Conservation (phyloP, 169 alveolate genomes). For the Babesia ovata region DNA sequence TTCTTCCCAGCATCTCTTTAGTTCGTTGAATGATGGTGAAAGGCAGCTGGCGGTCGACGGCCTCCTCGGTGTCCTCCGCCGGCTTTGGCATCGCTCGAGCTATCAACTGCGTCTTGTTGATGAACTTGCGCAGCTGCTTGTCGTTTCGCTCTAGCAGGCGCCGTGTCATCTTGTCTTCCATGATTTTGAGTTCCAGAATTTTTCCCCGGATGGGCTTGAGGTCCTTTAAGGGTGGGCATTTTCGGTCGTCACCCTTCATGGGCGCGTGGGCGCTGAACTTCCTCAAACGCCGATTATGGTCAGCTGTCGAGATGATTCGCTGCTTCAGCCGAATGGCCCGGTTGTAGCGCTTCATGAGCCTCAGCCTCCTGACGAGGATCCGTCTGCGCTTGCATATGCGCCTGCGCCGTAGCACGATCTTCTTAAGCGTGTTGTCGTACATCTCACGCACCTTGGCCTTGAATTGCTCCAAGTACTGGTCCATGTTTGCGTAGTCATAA, state of each 20-base stretch:
- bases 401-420: constrained; percentile 45
- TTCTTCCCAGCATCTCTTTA: constrained; percentile 15
- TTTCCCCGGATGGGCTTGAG: constrained; percentile 48
- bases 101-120: constrained; percentile 35
- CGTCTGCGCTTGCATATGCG: constrained; percentile 65
- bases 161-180: constrained; percentile 38
- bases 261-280: constrained; percentile 27
- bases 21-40: constrained; percentile 18
- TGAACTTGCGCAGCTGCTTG: constrained; percentile 36
- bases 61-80: constrained; percentile 6
- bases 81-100: constrained; percentile 26
- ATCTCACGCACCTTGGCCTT: constrained; percentile 48
- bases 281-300: constrained; percentile 10
- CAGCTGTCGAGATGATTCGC: constrained; percentile 53
- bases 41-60: constrained; percentile 25
- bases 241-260: constrained; percentile 53
- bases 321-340: constrained; percentile 65
- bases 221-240: constrained; percentile 61
- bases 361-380: constrained; percentile 36
- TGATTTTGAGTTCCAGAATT: constrained; percentile 43
- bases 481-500: constrained; percentile 44
- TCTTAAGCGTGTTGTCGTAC: constrained; percentile 40
- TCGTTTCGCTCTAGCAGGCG: constrained; percentile 46
- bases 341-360: constrained; percentile 61
- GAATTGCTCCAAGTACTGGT: constrained; percentile 46